Conservation (phyloP, 148 eudicot species). For the Linanthus parryae region DNA sequence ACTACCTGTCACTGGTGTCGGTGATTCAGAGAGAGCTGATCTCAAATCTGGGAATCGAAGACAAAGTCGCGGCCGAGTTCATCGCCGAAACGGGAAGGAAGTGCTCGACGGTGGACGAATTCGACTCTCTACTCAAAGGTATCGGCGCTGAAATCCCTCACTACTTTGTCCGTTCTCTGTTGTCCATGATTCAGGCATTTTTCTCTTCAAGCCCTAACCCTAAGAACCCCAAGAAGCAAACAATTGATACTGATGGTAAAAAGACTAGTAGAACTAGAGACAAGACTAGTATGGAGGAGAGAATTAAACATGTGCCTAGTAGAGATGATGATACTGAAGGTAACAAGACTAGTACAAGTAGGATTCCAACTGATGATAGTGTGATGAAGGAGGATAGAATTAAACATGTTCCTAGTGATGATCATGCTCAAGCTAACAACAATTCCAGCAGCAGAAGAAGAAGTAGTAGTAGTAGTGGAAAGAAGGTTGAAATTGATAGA, state of each 20-base stretch:
- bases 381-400: no score
- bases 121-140: constrained; percentile 46
- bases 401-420: no score
- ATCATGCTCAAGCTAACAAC: background rate
- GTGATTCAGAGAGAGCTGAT: constrained; percentile 76
- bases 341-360: constrained; percentile 6
- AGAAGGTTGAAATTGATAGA: constrained; percentile 24
- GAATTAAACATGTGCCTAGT: constrained; percentile 18
- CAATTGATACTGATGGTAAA: background rate
- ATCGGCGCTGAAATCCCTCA: constrained; percentile 77
- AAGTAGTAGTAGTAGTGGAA: background rate
- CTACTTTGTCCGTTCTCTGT: constrained; percentile 59
- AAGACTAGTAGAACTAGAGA: constrained; percentile 15
- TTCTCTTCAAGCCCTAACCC: no score
- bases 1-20: constrained; percentile 62
- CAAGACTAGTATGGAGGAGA: no score
- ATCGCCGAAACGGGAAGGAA: constrained; percentile 48
- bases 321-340: background rate
- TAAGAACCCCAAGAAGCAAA: constrained; percentile 12
- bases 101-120: constrained; percentile 50
- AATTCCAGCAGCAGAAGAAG: background rate
- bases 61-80: constrained; percentile 74
- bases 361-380: no score
- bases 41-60: constrained; percentile 55
- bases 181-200: constrained; percentile 74